Evolutionary conservation across 2,329 filamentous ascomycete species (phyloP).

Genomic region (Neofusicoccum cordaticola): DNA sequence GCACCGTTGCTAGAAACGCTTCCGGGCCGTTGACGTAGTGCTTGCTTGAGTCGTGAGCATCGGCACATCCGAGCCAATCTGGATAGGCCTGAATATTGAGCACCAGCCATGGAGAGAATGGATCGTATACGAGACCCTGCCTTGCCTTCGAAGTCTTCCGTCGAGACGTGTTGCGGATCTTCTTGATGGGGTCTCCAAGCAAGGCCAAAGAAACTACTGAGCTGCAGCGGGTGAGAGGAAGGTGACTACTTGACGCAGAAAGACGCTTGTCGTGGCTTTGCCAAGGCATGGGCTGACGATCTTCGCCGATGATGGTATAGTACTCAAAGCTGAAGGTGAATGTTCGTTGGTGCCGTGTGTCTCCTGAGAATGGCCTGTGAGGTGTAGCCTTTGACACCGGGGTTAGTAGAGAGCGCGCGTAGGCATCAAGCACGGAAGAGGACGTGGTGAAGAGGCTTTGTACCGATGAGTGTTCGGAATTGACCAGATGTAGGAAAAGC

Average conservation of each 20-base stretch:
- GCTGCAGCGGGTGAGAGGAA: constrained; percentile 59
- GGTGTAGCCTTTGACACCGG: constrained; percentile 15
- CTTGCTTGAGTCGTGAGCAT: constrained; percentile 55
- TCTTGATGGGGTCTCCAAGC: constrained; percentile 50
- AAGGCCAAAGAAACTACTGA: constrained; percentile 60
- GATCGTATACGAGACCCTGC: constrained; percentile 56
- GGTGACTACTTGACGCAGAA: constrained; percentile 43
- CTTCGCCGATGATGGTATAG: constrained; percentile 59
- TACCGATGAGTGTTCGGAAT: constrained; percentile 40
- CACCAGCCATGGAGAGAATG: constrained; percentile 61
- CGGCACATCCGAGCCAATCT: constrained; percentile 56
- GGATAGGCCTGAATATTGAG: constrained; percentile 59
- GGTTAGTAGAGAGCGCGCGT: constrained; percentile 18
- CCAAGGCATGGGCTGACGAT: constrained; percentile 58
- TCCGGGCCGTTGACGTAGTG: constrained; percentile 60
- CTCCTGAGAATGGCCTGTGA: constrained; percentile 48
- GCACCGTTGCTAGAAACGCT: constrained; percentile 58
- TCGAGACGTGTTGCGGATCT: constrained; percentile 50
- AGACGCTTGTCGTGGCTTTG: constrained; percentile 53
- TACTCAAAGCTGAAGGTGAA: constrained; percentile 66
- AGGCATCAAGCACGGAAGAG: neutral
- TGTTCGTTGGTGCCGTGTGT: constrained; percentile 51
- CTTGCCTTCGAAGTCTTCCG: constrained; percentile 42
- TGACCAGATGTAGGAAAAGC: constrained; percentile 54
- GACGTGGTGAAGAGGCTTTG: constrained; percentile 11